Conservation (phyloP, 1,284 basidiomycete species). For the Pyrrhoderma lamaoense region DNA sequence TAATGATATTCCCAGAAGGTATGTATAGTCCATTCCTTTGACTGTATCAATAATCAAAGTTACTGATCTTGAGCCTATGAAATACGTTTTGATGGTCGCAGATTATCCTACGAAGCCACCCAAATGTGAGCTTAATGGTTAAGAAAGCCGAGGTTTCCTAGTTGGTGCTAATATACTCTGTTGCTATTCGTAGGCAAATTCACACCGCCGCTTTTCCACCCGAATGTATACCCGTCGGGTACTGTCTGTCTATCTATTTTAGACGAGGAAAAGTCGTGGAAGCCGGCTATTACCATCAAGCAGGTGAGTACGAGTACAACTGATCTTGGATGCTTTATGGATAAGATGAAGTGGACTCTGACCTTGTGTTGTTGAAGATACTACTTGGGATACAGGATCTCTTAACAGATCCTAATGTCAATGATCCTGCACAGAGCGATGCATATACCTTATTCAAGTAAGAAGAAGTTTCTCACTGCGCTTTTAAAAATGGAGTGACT, state of each 20-base stretch:
- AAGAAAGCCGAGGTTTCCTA: too few relatives aligned
- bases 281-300: slow-evolving; percentile 98
- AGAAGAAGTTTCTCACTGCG: slow-evolving; percentile 26
- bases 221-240: slow-evolving; percentile 98
- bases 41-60: background rate
- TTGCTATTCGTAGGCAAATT: slow-evolving; percentile 75
- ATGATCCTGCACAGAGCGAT: slow-evolving; percentile 94
- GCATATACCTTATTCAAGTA: slow-evolving; percentile 98
- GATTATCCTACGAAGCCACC: slow-evolving; percentile 95
- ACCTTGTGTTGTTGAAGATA: slow-evolving; percentile 54
- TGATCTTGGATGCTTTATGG: too few relatives aligned
- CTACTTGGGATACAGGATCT: slow-evolving; percentile 93
- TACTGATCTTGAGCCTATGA: too few relatives aligned
- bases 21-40: slow-evolving; percentile 21
- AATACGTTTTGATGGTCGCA: slow-evolving; percentile 31
- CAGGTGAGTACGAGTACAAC: slow-evolving; percentile 80
- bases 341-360: too few relatives aligned
- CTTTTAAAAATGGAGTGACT: too few relatives aligned
- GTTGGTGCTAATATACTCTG: too few relatives aligned
- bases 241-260: slow-evolving; percentile 98
- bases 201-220: slow-evolving; percentile 92
- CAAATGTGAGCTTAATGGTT: slow-evolving; percentile 58
- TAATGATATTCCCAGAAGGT: slow-evolving; percentile 96
- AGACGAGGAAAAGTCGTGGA: slow-evolving; percentile 99
- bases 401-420: slow-evolving; percentile 89